These are phyloP conservation scores for Tricharina praecox DNA, from an alignment of 495 filamentous ascomycete genomes.

Conservation along the genomic window DNA sequence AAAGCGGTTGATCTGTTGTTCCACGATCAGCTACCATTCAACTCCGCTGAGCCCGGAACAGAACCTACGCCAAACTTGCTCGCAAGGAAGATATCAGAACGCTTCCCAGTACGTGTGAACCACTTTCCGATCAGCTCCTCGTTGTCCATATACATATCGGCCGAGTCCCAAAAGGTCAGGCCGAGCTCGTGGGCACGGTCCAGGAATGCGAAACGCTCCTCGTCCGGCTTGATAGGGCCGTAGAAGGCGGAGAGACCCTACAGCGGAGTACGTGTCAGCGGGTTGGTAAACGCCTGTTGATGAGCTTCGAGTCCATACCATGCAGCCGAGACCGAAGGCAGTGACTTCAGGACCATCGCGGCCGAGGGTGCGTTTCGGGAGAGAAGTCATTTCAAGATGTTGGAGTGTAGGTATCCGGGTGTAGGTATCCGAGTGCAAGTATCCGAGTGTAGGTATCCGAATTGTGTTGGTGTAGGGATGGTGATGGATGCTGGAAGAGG, in stretches of 20 bases:
- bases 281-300: background rate
- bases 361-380: constrained; percentile 36
- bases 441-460: too few relatives aligned
- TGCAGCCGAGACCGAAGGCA: constrained; percentile 39
- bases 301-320: constrained; percentile 29
- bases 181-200: constrained; percentile 41
- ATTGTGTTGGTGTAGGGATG: too few relatives aligned
- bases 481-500: too few relatives aligned
- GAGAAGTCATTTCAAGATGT: constrained; percentile 6
- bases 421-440: too few relatives aligned
- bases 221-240: constrained; percentile 29
- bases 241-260: constrained; percentile 29
- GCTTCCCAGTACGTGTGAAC: constrained; percentile 37
- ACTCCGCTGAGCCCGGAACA: too few relatives aligned
- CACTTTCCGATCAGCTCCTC: constrained; percentile 42
- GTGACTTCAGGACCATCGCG: constrained; percentile 38
- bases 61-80: constrained; percentile 37
- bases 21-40: too few relatives aligned
- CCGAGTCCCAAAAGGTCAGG: constrained; percentile 43
- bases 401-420: too few relatives aligned
- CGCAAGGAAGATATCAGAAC: constrained; percentile 40
- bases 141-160: constrained; percentile 35
- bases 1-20: background rate
- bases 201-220: constrained; percentile 35
- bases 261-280: background rate